A percentile compares a stretch with the other conserved stretches of the same genome.
phyloP scores from a whole-genome alignment of 129 eudicot species.

The carrot (Daucus carota) region DNA sequence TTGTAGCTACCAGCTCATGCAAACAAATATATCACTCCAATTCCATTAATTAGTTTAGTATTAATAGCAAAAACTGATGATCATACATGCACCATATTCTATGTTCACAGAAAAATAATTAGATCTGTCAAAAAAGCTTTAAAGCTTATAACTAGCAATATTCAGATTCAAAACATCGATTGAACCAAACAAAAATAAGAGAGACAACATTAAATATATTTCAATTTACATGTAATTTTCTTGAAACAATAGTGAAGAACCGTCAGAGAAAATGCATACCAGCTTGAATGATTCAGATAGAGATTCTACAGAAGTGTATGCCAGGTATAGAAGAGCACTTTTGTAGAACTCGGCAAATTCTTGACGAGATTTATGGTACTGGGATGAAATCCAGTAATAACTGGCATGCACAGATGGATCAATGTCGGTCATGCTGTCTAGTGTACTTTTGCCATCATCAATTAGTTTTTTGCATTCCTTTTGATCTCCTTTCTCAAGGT shows the following conservation, averaged over 20 bases:
- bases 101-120: neutral
- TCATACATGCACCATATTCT: neutral
- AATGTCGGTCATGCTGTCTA: conserved; percentile 92
- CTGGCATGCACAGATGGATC: conserved; percentile 95
- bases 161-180: neutral
- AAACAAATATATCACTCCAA: neutral
- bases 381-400: conserved; percentile 91
- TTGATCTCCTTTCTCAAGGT: conserved; percentile 78
- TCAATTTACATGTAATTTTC: too few species aligned
- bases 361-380: conserved; percentile 73
- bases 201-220: neutral
- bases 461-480: conserved; percentile 81
- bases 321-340: conserved; percentile 78
- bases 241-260: too few species aligned
- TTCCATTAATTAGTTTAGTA: neutral
- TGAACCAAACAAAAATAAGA: neutral
- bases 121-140: neutral
- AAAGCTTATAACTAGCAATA: neutral
- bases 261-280: conserved; percentile 30
- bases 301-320: conserved; percentile 84
- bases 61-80: neutral
- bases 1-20: neutral
- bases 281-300: conserved; percentile 76
- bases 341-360: conserved; percentile 94
- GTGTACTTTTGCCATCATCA: conserved; percentile 80